Conservation (phyloP, 2,329 filamentous ascomycete species). For the Neofusicoccum cordaticola region DNA sequence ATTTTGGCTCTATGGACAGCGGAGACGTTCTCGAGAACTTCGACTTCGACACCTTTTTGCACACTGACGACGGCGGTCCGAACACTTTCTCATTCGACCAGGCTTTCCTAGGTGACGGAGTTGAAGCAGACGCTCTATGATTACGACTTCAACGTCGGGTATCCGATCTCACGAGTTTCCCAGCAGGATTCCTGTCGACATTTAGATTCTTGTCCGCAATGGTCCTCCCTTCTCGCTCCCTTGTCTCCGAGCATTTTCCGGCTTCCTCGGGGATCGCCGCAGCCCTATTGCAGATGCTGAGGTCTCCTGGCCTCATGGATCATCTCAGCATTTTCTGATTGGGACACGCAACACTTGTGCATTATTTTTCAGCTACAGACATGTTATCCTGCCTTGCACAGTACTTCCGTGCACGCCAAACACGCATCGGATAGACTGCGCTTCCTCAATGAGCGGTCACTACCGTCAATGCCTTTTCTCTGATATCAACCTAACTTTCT, state of each 20-base stretch:
- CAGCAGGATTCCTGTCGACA: background rate
- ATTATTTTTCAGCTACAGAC: constrained; percentile 9
- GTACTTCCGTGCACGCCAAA: background rate
- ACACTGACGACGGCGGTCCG: constrained; percentile 44
- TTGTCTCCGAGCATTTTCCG: background rate
- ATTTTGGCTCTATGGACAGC: constrained; percentile 48
- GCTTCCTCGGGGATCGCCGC: background rate
- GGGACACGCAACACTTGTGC: constrained; percentile 8
- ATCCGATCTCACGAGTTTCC: constrained; percentile 12
- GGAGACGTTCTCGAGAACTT: constrained; percentile 66
- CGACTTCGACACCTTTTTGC: constrained; percentile 66
- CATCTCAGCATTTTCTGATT: background rate
- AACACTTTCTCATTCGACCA: constrained; percentile 7
- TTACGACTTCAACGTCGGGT: background rate
- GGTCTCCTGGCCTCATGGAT: background rate
- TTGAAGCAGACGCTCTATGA: constrained; percentile 13
- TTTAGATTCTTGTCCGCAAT: constrained; percentile 13
- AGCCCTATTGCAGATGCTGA: background rate
- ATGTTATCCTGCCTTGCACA: constrained; percentile 12
- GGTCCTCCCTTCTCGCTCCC: constrained; percentile 3
- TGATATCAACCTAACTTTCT: constrained; percentile 11
- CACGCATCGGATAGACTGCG: constrained; percentile 8
- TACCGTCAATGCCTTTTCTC: background rate
- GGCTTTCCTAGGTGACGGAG: constrained; percentile 3
- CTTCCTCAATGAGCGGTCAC: background rate